A percentile compares a stretch with the other conserved stretches of the same genome.
phyloP scores from a whole-genome alignment of 129 eudicot species.

The Solidago caesia region DNA sequence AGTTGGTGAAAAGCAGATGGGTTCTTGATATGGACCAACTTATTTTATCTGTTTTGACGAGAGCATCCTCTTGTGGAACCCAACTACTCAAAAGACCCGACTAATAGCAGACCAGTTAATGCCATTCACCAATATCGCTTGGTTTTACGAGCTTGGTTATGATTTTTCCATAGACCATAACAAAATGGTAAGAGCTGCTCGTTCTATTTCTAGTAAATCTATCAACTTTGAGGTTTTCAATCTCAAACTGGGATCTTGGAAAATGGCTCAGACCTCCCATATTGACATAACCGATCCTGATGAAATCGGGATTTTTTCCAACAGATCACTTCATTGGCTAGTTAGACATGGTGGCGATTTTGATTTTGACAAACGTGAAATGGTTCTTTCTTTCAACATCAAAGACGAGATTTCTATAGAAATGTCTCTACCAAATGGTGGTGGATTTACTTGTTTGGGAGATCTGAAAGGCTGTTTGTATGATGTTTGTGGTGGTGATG shows the following conservation, averaged over 20 bases:
- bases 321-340: slow-evolving; percentile 23
- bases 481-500: slow-evolving; percentile 17
- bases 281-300: slow-evolving; percentile 4
- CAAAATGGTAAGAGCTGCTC: slow-evolving; percentile 21
- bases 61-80: slow-evolving; percentile 32
- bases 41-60: slow-evolving; percentile 10
- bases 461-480: slow-evolving; percentile 28
- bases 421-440: too few relatives aligned
- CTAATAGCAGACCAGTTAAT: slow-evolving; percentile 12
- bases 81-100: slow-evolving; percentile 21
- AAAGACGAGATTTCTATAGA: too few relatives aligned
- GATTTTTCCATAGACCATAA: neutral
- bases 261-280: slow-evolving; percentile 2
- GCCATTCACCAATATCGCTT: neutral
- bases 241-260: slow-evolving; percentile 20
- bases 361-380: slow-evolving; percentile 2
- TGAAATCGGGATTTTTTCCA: slow-evolving; percentile 20
- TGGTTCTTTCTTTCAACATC: too few relatives aligned
- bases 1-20: slow-evolving; percentile 4
- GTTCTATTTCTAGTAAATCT: neutral
- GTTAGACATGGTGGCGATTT: neutral
- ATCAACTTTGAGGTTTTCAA: slow-evolving; percentile 24
- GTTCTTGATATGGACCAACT: neutral
- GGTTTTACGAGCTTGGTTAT: slow-evolving; percentile 26
- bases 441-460: slow-evolving; percentile 10